Evolutionary conservation across 352 stramenopile species (phyloP).

Genomic region (Phytophthora kernoviae): DNA sequence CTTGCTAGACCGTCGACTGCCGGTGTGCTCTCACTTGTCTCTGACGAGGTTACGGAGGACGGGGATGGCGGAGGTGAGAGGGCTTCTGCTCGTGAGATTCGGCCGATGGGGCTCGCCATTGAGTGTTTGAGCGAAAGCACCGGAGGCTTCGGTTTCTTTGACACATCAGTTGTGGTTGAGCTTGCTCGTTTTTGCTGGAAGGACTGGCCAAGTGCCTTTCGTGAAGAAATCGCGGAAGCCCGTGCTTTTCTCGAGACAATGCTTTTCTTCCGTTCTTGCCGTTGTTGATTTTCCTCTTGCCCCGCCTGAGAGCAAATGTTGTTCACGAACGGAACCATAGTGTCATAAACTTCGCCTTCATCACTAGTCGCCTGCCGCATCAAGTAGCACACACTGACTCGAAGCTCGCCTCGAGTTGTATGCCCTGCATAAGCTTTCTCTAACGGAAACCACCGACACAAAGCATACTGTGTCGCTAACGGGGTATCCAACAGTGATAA

Average conservation of each 20-base stretch:
- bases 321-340: slow-evolving; percentile 43
- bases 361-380: slow-evolving; percentile 26
- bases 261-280: slow-evolving; percentile 10
- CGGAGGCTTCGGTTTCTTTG: slow-evolving; percentile 2
- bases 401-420: slow-evolving; percentile 49
- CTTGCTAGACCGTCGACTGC: not conserved
- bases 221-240: not conserved
- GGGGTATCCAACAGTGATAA: slow-evolving; percentile 56
- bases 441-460: slow-evolving; percentile 69
- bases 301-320: not conserved
- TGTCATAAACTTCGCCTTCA: slow-evolving; percentile 7
- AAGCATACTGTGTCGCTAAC: slow-evolving; percentile 45
- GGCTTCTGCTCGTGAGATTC: slow-evolving; percentile 44
- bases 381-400: slow-evolving; percentile 41
- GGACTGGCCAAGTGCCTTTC: slow-evolving; percentile 2
- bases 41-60: slow-evolving; percentile 49
- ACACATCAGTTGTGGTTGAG: not conserved
- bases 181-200: slow-evolving; percentile 4
- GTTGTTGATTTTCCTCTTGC: not conserved
- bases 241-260: slow-evolving; percentile 1
- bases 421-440: slow-evolving; percentile 38
- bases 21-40: slow-evolving; percentile 12
- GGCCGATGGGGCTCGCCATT: slow-evolving; percentile 14
- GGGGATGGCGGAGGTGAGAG: slow-evolving; percentile 61
- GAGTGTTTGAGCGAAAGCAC: slow-evolving; percentile 18